A percentile compares a stretch with the other conserved stretches of the same genome.
Evolutionary conservation across 805 yeast genomes (phyloP).

Genomic region (Helenozyma baotianmanensis): DNA sequence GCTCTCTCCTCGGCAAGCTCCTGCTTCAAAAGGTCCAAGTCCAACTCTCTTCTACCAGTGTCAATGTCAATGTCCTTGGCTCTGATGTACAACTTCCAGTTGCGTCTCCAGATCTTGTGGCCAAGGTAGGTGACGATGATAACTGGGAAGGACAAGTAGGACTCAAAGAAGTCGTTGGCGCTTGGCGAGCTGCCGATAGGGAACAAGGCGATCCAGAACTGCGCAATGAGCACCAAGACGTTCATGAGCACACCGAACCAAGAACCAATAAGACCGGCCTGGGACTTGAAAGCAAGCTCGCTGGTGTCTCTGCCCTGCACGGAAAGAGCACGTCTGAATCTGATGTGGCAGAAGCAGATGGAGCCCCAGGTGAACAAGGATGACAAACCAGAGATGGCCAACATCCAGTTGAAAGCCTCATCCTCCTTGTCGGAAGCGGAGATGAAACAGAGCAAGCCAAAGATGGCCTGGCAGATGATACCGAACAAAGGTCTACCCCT

Average conservation of each 20-base stretch:
- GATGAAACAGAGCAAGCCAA: conserved; percentile 62
- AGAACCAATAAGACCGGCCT: conserved; percentile 51
- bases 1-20: conserved; percentile 55
- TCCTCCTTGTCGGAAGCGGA: conserved; percentile 34
- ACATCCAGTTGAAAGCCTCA: conserved; percentile 22
- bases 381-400: conserved; percentile 23
- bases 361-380: conserved; percentile 27
- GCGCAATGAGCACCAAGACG: conserved; percentile 49
- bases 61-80: conserved; percentile 33
- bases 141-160: conserved; percentile 63
- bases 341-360: conserved; percentile 22
- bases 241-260: conserved; percentile 47
- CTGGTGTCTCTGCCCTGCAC: conserved; percentile 20
- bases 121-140: conserved; percentile 51
- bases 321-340: conserved; percentile 22
- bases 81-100: conserved; percentile 27
- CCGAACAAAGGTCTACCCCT: conserved; percentile 41
- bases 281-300: conserved; percentile 52
- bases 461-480: conserved; percentile 24
- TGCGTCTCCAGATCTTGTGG: conserved; percentile 51
- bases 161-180: conserved; percentile 48
- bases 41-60: conserved; percentile 37
- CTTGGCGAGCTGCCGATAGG: conserved; percentile 42
- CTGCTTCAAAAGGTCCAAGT: conserved; percentile 34
- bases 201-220: conserved; percentile 62